These are phyloP conservation scores for Barnettozyma sp. DNA, from an alignment of 805 yeast genomes.

Conservation along the genomic window DNA sequence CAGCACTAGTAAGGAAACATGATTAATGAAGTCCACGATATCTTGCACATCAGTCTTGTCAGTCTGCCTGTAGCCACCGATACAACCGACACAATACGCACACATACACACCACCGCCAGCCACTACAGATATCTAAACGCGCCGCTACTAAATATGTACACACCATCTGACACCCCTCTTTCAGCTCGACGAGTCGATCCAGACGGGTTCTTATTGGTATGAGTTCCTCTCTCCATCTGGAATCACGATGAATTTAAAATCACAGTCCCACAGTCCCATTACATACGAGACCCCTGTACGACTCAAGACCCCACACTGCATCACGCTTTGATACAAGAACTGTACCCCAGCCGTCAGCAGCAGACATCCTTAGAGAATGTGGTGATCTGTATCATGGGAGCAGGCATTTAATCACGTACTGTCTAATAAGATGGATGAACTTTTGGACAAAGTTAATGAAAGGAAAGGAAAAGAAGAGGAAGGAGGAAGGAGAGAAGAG, in stretches of 20 bases:
- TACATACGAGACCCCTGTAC: not conserved
- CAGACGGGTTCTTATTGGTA: slow-evolving; percentile 24
- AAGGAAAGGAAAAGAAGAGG: slow-evolving; percentile 4
- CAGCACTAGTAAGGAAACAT: too few relatives aligned
- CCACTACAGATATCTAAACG: too few relatives aligned
- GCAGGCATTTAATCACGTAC: slow-evolving; percentile 37
- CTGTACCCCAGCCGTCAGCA: slow-evolving; percentile 7
- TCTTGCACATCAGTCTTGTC: too few relatives aligned
- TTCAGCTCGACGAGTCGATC: slow-evolving; percentile 22
- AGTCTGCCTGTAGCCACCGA: too few relatives aligned
- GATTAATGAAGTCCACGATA: too few relatives aligned
- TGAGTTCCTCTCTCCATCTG: slow-evolving; percentile 20
- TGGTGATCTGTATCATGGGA: not conserved
- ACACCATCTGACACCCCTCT: slow-evolving; percentile 28
- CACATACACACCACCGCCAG: too few relatives aligned
- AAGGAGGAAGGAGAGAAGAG: not conserved
- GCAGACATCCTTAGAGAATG: slow-evolving; percentile 2
- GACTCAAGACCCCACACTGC: slow-evolving; percentile 4
- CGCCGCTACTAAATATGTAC: too few relatives aligned
- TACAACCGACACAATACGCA: too few relatives aligned
- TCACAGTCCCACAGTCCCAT: slow-evolving; percentile 5
- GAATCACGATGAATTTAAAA: slow-evolving; percentile 19
- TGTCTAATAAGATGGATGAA: slow-evolving; percentile 61
- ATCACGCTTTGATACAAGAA: slow-evolving; percentile 6
- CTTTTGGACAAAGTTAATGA: slow-evolving; percentile 58